phyloP scores from a whole-genome alignment of 208 protist species.

The Leishmania martiniquensis region DNA sequence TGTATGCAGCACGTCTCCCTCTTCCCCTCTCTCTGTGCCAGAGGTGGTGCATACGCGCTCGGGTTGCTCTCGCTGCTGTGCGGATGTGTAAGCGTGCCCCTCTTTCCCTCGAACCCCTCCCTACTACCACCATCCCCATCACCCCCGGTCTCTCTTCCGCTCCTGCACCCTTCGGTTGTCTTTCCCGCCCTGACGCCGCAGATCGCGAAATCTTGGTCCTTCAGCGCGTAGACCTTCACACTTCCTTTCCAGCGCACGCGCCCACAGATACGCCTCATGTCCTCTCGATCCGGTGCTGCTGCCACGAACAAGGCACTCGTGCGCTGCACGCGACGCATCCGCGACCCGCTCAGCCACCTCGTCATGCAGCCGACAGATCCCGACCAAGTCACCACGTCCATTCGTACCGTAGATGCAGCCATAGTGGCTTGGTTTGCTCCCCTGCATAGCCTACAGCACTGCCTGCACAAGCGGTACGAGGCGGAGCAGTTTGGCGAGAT shows the following conservation, averaged over 20 bases:
- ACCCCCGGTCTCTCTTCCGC: neutral
- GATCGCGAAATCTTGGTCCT: neutral
- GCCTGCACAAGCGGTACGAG: conserved; percentile 78
- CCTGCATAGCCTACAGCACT: conserved; percentile 62
- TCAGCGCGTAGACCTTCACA: neutral
- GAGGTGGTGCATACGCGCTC: neutral
- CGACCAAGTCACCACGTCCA: conserved; percentile 65
- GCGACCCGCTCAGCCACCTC: conserved; percentile 77
- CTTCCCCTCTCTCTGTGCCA: neutral
- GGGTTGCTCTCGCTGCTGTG: neutral
- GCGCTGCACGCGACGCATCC: conserved; percentile 81
- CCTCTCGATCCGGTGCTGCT: neutral
- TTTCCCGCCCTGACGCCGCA: neutral
- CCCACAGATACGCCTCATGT: neutral
- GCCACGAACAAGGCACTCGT: conserved; percentile 30
- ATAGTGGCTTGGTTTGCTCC: conserved; percentile 85
- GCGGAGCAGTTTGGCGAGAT: conserved; percentile 85
- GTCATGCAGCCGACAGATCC: conserved; percentile 79
- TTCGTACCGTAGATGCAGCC: conserved; percentile 67
- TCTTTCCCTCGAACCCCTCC: neutral
- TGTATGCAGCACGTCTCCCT: neutral
- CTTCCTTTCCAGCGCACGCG: neutral
- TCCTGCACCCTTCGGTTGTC: neutral
- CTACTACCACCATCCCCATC: neutral
- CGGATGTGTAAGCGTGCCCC: neutral